Evolutionary conservation across 1,284 basidiomycete species (phyloP), one percentile per base, ranked within the genome.

Genomic region (Peniophora sp.): DNA sequence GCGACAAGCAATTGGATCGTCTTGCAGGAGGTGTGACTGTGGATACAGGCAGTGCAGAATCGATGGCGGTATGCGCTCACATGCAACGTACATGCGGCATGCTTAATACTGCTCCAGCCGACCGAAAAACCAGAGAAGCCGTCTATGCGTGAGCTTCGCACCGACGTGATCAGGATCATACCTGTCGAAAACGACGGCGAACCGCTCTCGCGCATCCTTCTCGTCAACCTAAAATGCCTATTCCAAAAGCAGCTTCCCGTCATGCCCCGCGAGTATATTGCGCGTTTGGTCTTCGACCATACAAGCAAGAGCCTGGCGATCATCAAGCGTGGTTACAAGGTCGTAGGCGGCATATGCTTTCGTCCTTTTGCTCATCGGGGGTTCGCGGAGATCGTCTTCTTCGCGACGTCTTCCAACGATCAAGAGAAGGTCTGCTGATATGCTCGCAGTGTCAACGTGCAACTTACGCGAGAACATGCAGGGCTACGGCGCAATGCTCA

Each of bases 231-330:
- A 54, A 99, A 98, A 71, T 96, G 93, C 22, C 83, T 99, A 22
- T 99, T 99, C 63, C 96, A 97, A 66, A 92, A 92, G 57, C 97
- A 99, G 66, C 71, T 99, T 5, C 97, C 97, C 8, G 98, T 98
- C 69, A 99, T 99, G 97, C 97, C 97, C 19, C 77, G 94, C 61
- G 97, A 99, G 66, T 99, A 99, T 63, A 99, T 99, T 58, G 92
- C 97, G 1, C 83, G 97, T 35, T 78, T 99, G 14, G 96, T 99
- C 0, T 91, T 94, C 56, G 96, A 99, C 65, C 75, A 79, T 39
- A 97, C 95, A 62, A 97, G 97, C 45, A 89, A 89, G 63, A 83
- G 84, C 43, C 78, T 99, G 54, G 96, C 94, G 2, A 98, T 99
- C 64, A 88, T 98, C 64, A 98, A 98, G 68, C 78, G 88, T 24